Evolutionary conservation across 2,329 filamentous ascomycete species (phyloP).

Genomic region (Phaeosphaeriaceae sp.): DNA sequence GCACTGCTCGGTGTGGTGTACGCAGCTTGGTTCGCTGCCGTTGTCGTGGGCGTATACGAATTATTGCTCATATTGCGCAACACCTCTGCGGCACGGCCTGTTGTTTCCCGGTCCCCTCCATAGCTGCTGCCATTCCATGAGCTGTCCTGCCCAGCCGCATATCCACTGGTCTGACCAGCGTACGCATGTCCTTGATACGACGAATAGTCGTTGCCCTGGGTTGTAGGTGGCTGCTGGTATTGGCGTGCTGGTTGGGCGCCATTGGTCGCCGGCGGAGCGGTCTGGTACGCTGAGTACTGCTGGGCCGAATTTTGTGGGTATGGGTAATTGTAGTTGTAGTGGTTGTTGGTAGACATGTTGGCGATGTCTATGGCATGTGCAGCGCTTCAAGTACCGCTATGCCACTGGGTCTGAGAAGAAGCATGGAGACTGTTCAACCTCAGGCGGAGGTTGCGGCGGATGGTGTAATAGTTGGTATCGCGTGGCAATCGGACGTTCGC

Average conservation of each 20-base stretch:
- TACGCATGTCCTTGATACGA: conserved; percentile 34
- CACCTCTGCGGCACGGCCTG: conserved; percentile 42
- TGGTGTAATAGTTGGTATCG: not conserved
- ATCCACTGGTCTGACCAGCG: conserved; percentile 24
- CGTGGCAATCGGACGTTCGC: not conserved
- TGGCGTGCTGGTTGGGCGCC: conserved; percentile 32
- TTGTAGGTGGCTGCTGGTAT: conserved; percentile 33
- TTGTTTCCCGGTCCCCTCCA: conserved; percentile 33
- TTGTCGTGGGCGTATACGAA: conserved; percentile 26
- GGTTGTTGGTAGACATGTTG: conserved; percentile 37
- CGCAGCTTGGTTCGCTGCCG: conserved; percentile 23
- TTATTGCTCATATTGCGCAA: conserved; percentile 45
- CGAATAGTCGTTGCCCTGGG: conserved; percentile 37
- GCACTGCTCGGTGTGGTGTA: conserved; percentile 33
- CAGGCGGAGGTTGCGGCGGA: conserved; percentile 4
- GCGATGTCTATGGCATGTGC: conserved; percentile 5
- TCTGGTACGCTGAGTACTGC: conserved; percentile 37
- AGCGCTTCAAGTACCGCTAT: conserved; percentile 10
- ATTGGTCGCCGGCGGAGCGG: conserved; percentile 32
- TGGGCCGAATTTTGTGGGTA: conserved; percentile 41
- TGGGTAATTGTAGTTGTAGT: conserved; percentile 35
- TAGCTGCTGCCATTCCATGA: conserved; percentile 34
- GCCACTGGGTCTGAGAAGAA: conserved; percentile 3
- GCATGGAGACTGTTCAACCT: conserved; percentile 12
- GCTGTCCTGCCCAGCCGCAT: conserved; percentile 28